Conservation (phyloP, 2,329 filamentous ascomycete genomes). For the Pseudovirgaria hyperparasitica region DNA sequence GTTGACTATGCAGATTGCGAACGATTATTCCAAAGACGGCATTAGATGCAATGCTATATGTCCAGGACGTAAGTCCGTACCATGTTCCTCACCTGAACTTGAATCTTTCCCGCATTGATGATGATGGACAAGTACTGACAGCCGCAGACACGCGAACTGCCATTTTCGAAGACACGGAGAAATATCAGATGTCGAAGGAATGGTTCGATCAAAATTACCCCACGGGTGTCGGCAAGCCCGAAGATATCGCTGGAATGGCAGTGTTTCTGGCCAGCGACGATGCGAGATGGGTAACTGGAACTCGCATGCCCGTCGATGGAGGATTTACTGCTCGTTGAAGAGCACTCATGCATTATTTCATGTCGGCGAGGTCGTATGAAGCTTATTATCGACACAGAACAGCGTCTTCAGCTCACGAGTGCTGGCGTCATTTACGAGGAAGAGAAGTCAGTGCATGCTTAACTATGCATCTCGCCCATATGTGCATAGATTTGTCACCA, state of each 20-base stretch:
- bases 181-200: constrained; percentile 8
- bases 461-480: too few relatives aligned
- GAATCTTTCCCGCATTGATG: neutral
- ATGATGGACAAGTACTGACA: neutral
- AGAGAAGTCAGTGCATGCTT: too few relatives aligned
- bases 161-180: constrained; percentile 19
- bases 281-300: constrained; percentile 32
- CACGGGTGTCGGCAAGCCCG: constrained; percentile 13
- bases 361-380: too few relatives aligned
- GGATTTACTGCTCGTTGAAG: too few relatives aligned
- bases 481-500: too few relatives aligned
- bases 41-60: constrained; percentile 28
- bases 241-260: constrained; percentile 25
- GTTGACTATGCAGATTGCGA: constrained; percentile 29
- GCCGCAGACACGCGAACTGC: constrained; percentile 12
- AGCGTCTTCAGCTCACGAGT: too few relatives aligned
- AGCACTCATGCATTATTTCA: too few relatives aligned
- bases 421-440: too few relatives aligned
- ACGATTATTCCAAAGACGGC: constrained; percentile 25
- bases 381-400: too few relatives aligned
- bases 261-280: constrained; percentile 36
- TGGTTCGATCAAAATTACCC: constrained; percentile 7
- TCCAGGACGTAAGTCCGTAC: constrained; percentile 17
- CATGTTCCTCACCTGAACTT: constrained; percentile 2
- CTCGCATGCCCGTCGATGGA: constrained; percentile 33